Conservation (phyloP, 2,329 filamentous ascomycete species). For the Colletotrichum sp. region DNA sequence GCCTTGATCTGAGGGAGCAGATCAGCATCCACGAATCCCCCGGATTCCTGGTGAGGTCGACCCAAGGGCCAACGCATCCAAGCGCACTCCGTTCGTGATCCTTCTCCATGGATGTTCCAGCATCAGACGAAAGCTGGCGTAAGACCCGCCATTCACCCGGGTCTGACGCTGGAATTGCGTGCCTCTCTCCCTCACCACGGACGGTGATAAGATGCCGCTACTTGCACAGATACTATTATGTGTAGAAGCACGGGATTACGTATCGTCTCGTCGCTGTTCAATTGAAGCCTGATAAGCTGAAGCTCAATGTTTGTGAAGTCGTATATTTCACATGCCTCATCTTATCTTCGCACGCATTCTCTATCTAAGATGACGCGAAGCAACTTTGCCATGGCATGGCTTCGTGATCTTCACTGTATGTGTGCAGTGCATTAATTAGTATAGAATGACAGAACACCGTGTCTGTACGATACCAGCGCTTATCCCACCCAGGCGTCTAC, state of each 20-base stretch:
- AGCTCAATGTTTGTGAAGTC: not conserved
- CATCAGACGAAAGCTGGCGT: not conserved
- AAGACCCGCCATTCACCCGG: not conserved
- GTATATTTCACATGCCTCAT: not conserved
- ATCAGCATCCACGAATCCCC: not conserved
- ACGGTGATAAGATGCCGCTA: not conserved
- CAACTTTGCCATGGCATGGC: not conserved
- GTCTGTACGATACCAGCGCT: not conserved
- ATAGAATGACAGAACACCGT: not conserved
- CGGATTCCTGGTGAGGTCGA: not conserved
- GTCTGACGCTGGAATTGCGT: not conserved
- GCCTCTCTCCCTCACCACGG: not conserved
- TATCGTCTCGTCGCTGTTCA: not conserved
- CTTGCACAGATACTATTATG: not conserved
- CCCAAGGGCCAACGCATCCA: not conserved
- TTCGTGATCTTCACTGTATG: not conserved
- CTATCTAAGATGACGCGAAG: not conserved
- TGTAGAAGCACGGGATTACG: not conserved
- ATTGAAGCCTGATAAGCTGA: not conserved
- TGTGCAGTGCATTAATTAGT: not conserved
- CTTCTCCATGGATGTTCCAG: not conserved
- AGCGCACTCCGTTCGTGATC: not conserved
- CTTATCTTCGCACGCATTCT: not conserved
- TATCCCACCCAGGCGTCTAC: not conserved
- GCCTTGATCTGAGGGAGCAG: not conserved